These are phyloP conservation scores for Cinchona pubescens DNA, from an alignment of 257 asterid genomes.

Conservation along the genomic window DNA sequence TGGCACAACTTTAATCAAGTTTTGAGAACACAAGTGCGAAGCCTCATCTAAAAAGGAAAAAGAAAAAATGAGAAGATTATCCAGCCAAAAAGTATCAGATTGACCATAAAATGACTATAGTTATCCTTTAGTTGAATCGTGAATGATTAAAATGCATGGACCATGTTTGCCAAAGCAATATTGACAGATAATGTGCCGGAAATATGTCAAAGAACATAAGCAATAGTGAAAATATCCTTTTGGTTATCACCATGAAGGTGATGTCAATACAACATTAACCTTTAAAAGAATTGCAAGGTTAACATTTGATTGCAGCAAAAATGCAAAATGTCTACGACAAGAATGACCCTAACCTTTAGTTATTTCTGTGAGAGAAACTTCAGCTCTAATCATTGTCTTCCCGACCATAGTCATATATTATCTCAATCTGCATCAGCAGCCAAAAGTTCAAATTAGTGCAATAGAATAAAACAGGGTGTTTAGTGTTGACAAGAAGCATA, in stretches of 20 bases:
- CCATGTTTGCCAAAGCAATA: not conserved
- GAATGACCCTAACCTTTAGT: conserved; percentile 35
- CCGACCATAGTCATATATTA: conserved; percentile 68
- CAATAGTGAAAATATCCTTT: not conserved
- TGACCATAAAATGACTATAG: not conserved
- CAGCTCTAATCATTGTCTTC: conserved; percentile 56
- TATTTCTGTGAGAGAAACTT: conserved; percentile 28
- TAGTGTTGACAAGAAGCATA: not conserved
- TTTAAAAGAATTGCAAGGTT: not conserved
- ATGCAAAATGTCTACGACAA: not conserved
- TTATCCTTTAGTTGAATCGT: not conserved
- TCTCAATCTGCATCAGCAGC: conserved; percentile 68
- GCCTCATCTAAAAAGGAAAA: not conserved
- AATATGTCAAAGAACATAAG: not conserved
- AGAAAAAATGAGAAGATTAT: not conserved
- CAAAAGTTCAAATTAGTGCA: conserved; percentile 2
- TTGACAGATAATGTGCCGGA: not conserved
- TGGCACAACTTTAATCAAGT: not conserved
- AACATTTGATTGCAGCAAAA: not conserved
- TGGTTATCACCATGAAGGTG: not conserved
- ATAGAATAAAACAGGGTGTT: not conserved
- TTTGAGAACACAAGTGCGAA: not conserved
- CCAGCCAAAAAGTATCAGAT: not conserved
- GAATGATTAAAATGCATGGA: not conserved
- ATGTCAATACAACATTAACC: not conserved